A percentile compares a stretch with the other conserved stretches of the same genome.
phyloP scores from a whole-genome alignment of 2,329 filamentous ascomycete genomes.

The Verticillium longisporum region DNA sequence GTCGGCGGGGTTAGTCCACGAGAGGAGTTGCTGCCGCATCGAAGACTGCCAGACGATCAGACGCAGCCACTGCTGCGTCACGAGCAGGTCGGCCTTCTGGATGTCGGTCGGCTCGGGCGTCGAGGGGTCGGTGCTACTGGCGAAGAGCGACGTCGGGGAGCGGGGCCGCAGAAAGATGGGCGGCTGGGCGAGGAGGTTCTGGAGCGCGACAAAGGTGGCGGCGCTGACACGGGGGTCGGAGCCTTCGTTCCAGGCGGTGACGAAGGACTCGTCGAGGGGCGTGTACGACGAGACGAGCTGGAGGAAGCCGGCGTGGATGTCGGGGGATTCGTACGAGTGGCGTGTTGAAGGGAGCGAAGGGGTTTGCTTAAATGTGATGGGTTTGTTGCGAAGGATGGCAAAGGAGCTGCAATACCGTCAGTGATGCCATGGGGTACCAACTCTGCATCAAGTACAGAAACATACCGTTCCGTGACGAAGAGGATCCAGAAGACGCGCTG shows the following conservation, averaged over 20 bases:
- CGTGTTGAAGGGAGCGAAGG: slow-evolving; percentile 46
- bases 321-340: slow-evolving; percentile 43
- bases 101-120: slow-evolving; percentile 47
- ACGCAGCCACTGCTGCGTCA: slow-evolving; percentile 65
- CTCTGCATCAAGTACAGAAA: not conserved
- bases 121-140: slow-evolving; percentile 19
- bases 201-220: slow-evolving; percentile 26
- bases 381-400: slow-evolving; percentile 56
- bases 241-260: slow-evolving; percentile 58
- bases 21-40: slow-evolving; percentile 58
- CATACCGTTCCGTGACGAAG: slow-evolving; percentile 53
- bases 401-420: slow-evolving; percentile 41
- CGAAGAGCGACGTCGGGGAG: slow-evolving; percentile 13
- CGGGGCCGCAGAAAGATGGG: slow-evolving; percentile 21
- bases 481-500: slow-evolving; percentile 56
- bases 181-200: slow-evolving; percentile 23
- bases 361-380: slow-evolving; percentile 53
- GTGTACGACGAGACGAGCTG: slow-evolving; percentile 55
- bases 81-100: slow-evolving; percentile 61
- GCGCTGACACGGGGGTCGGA: slow-evolving; percentile 26
- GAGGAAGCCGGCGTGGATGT: slow-evolving; percentile 50
- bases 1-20: slow-evolving; percentile 28
- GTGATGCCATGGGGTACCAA: not conserved
- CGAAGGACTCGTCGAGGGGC: slow-evolving; percentile 56
- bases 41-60: slow-evolving; percentile 69